Base-by-base conservation (phyloP, 2,329 filamentous ascomycete species). In the Colletotrichum liaoningense region DNA sequence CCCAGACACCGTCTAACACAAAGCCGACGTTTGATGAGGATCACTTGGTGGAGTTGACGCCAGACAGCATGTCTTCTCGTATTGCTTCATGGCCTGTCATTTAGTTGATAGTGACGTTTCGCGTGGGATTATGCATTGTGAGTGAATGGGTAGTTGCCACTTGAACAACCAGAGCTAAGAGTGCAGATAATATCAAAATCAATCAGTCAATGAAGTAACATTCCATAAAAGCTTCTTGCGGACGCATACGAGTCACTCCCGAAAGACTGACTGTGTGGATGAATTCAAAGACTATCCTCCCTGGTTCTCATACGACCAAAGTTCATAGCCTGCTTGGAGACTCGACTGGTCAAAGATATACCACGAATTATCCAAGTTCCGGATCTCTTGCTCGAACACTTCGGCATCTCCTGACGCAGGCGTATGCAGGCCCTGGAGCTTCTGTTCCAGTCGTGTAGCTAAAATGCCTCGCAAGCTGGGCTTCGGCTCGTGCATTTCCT, bases 331-430 rank as follows among this genome's bases (percentile, higher is more conserved):
- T 6, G 73, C 72, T 62, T 78, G 74, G 8, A 79, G 49, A 33
- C 78, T 79, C 6, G 75, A 63, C 58, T 79, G 77, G 30, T 79
- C 75, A 33, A 79, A 79, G 3, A 79, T 79, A 24, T 78, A 77
- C 78, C 78, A 79, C 1, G 77, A 76, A 52, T 75, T 76, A 57
- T 79, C 77, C 2, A 78, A 64, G 4, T 70, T 66, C 5, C 65
- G 57, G 5, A 73, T 73, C 60, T 75, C 66, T 64, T 66, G 74
- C 4, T 70, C 68, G 33, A 49, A 70, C 26, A 62, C 49, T 30
- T 72, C 64, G 3, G 64, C 73, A 3, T 73, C 72, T 9, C 68
- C 71, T 3, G 75, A 73, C 4, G 72, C 76, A 3, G 80, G 79
- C 0, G 76, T 78, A 12, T 78, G 75, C 3, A 81, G 65, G 0